A percentile compares a stretch with the other conserved stretches of the same genome.
Evolutionary conservation across 768 basidiomycete genomes (phyloP).

Genomic region (Suillus plorans): DNA sequence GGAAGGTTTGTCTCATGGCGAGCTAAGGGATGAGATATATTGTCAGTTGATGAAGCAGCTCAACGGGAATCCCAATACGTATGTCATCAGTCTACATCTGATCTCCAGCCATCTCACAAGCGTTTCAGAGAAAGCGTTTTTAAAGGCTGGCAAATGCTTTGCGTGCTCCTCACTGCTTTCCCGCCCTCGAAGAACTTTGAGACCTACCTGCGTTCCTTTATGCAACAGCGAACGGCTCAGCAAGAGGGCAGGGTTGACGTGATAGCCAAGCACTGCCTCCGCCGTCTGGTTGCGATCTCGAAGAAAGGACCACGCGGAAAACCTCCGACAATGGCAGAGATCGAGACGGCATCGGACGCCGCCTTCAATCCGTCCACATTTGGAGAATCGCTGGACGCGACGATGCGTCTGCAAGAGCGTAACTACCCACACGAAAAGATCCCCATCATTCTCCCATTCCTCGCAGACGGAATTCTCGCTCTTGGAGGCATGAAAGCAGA

Average conservation of each 20-base stretch:
- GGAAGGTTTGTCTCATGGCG: constrained; percentile 76
- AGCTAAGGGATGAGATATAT: constrained; percentile 91
- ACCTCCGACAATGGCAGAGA: constrained; percentile 77
- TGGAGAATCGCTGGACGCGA: constrained; percentile 84
- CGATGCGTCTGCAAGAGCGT: constrained; percentile 80
- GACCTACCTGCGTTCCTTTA: constrained; percentile 76
- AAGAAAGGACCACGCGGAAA: constrained; percentile 87
- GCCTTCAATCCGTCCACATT: constrained; percentile 96
- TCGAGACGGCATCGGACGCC: constrained; percentile 92
- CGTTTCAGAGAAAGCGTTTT: constrained; percentile 72
- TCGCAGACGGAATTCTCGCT: constrained; percentile 88
- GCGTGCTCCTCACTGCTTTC: constrained; percentile 88
- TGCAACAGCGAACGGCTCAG: constrained; percentile 64
- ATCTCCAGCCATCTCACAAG: constrained; percentile 1
- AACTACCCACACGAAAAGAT: constrained; percentile 84
- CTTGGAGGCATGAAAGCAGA: constrained; percentile 82
- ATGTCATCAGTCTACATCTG: constrained; percentile 29
- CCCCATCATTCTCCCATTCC: constrained; percentile 92
- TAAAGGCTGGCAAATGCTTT: constrained; percentile 91
- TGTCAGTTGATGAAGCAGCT: constrained; percentile 93
- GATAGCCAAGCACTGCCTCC: constrained; percentile 89
- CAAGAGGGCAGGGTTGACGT: constrained; percentile 80
- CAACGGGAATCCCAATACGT: constrained; percentile 78
- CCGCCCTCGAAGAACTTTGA: constrained; percentile 94
- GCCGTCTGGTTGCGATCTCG: constrained; percentile 70